Evolutionary conservation across 2,329 filamentous ascomycete species (phyloP).

Genomic region (Bipolaris gigantea): DNA sequence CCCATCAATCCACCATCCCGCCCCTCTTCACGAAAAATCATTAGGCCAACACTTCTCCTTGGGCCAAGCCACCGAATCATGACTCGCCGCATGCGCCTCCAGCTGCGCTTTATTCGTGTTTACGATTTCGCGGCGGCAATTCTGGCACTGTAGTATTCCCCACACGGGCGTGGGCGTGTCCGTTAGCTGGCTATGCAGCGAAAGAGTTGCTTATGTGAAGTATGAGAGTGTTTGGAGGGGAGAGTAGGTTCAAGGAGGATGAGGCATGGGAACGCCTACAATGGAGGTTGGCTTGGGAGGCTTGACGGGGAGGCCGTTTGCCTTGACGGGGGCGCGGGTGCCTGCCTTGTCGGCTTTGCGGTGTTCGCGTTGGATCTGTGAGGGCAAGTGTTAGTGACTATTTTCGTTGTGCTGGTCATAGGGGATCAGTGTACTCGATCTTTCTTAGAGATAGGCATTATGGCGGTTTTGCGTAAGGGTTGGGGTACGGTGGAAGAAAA

Average conservation of each 20-base stretch:
- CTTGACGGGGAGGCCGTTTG: slow-evolving; percentile 60
- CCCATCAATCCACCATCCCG: too few species aligned
- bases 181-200: neutral
- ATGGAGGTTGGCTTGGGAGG: slow-evolving; percentile 56
- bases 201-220: too few species aligned
- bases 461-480: slow-evolving; percentile 9
- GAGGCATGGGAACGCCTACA: slow-evolving; percentile 34
- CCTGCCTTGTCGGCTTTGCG: slow-evolving; percentile 58
- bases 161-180: neutral
- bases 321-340: slow-evolving; percentile 57
- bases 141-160: slow-evolving; percentile 48
- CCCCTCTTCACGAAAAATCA: slow-evolving; percentile 38
- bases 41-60: slow-evolving; percentile 64
- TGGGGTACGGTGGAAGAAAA: neutral
- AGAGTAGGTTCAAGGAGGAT: neutral
- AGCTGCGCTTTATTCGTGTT: slow-evolving; percentile 57
- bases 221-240: slow-evolving; percentile 4
- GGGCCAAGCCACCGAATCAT: slow-evolving; percentile 54
- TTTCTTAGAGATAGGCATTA: slow-evolving; percentile 56
- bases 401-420: slow-evolving; percentile 2
- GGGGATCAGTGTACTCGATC: slow-evolving; percentile 39
- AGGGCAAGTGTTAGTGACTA: neutral
- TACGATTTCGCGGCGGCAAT: slow-evolving; percentile 56
- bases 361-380: slow-evolving; percentile 59
- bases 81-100: slow-evolving; percentile 57